Evolutionary conservation across 2,329 filamentous ascomycete species (phyloP).

Genomic region (Hymenoscyphus fructigenus): DNA sequence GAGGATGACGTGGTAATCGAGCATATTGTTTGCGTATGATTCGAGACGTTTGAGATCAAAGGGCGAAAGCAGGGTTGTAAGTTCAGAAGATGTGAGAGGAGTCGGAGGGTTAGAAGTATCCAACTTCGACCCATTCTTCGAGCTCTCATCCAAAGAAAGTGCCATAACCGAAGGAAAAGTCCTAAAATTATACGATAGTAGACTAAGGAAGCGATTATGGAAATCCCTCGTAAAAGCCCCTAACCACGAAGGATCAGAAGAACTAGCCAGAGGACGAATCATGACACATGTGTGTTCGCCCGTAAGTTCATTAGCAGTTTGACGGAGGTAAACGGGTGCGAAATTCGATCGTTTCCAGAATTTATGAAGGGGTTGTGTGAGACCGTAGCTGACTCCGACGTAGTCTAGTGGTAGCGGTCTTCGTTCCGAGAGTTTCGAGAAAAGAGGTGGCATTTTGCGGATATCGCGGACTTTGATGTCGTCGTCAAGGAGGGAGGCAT

Average conservation of each 20-base stretch:
- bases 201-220: slow-evolving; percentile 85
- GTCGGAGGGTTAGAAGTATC: slow-evolving; percentile 54
- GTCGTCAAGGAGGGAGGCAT: slow-evolving; percentile 75
- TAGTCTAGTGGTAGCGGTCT: slow-evolving; percentile 83
- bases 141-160: slow-evolving; percentile 84
- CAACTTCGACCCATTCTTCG: slow-evolving; percentile 67
- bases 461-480: slow-evolving; percentile 90
- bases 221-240: slow-evolving; percentile 91
- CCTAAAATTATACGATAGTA: slow-evolving; percentile 91
- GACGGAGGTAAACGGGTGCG: slow-evolving; percentile 86
- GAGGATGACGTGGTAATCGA: slow-evolving; percentile 96
- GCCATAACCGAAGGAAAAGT: slow-evolving; percentile 75
- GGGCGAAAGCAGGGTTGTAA: slow-evolving; percentile 78
- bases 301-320: slow-evolving; percentile 94
- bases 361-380: slow-evolving; percentile 83
- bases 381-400: slow-evolving; percentile 89
- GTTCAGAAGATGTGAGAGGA: slow-evolving; percentile 68
- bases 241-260: slow-evolving; percentile 77
- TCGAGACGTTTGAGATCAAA: slow-evolving; percentile 95
- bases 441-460: slow-evolving; percentile 87
- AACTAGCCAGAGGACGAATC: slow-evolving; percentile 73
- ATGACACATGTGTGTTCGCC: slow-evolving; percentile 98
- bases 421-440: slow-evolving; percentile 82
- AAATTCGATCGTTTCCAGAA: slow-evolving; percentile 95
- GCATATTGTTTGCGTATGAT: slow-evolving; percentile 93